Evolutionary conservation across 2,329 filamentous ascomycete genomes (phyloP), one percentile per base, ranked within the genome.

Genomic region (Trichoderma guizhouense): DNA sequence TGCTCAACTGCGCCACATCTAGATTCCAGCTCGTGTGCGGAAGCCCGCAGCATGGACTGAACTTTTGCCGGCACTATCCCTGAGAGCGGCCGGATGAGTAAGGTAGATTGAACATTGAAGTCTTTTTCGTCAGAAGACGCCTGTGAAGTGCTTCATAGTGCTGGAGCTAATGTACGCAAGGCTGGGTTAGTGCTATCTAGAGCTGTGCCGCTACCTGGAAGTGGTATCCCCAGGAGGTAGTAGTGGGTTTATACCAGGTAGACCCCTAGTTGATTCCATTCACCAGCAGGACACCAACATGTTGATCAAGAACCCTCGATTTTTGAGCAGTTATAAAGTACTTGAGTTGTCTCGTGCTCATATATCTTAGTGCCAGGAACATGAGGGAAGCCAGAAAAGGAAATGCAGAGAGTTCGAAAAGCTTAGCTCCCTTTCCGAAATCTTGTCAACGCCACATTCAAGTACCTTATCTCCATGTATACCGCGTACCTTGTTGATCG

Each of bases 1-100:
- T 34, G 66, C 66, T 69, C 55, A 30, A 36, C 66, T 61, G 66
- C 66, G 66, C 66, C 66, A 69, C 66, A 69, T 69, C 57, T 69
- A 32, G 28, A 53, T 14, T 69, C 66, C 66, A 69, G 66, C 66
- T 69, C 66, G 28, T 53, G 55, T 36, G 39, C 26, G 57, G 34
- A 60, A 66, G 60, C 66, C 39, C 21, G 55, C 55, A 30, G 34
- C 32, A 60, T 26, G 65, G 36, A 24, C 36, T 61, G 66, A 24
- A 47, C 18, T 58, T 58, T 61, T 30, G 24, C 55, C n/a, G n/a
- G 55, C 57, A 69, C 66, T 9, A 51, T 69, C 55, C 64, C 34
- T 58, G 57, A 53, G 47, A 18, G 32, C 28, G 47, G 28, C 51
- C 30, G 63, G 65, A 68, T 60, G 65, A 68, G 65, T 60, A 68